Base-by-base conservation (phyloP, 2,329 filamentous ascomycete genomes). In the Aaosphaeria arxii region DNA sequence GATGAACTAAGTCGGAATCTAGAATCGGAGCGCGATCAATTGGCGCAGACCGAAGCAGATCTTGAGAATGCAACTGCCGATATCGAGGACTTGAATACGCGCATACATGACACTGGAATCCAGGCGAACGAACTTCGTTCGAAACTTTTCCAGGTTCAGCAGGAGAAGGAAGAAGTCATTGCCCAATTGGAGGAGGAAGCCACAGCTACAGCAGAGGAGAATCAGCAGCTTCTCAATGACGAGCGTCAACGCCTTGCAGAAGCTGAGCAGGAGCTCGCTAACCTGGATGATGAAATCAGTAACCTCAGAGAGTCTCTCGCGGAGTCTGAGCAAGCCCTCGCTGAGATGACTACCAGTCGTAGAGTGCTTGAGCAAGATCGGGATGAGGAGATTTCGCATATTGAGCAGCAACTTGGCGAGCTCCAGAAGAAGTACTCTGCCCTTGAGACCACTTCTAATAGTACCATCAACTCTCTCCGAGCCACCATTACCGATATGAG, bases 121-220 rank as follows among this genome's bases (percentile, higher is more conserved):
- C 67, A 75, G 50, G 73, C 74, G n/a, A 77, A 78, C 31, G 69
- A 75, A 53, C 67, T 78, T 29, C 74, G 75, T 4, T 69, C 72
- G 46, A 77, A 77, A 58, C 58, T 77, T 5, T 77, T 74, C 56
- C 64, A 73, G 43, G 60, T 72, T 2, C 75, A 77, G 58, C 66
- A 73, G 50, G 61, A 71, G 42, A 70, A 73, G 53, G 66, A 71
- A 39, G 47, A 59, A 29, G 51, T 65, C n/a, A 61, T 77, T 39
- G 61, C 63, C 41, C 57, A 70, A 13, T 58, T 77, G 5, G 57
- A 74, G 52, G 56, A 64, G 11, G 56, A 60, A 1, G 63, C 67
- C 5, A 57, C 69, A 9, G 71, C 72, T 33, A 71, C 68, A 13
- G 71, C 74, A 32, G 62, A 66, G 29, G 63, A 71, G 31, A 69